Conservation (phyloP, 2,329 filamentous ascomycete species). For the Fusarium anguioides region DNA sequence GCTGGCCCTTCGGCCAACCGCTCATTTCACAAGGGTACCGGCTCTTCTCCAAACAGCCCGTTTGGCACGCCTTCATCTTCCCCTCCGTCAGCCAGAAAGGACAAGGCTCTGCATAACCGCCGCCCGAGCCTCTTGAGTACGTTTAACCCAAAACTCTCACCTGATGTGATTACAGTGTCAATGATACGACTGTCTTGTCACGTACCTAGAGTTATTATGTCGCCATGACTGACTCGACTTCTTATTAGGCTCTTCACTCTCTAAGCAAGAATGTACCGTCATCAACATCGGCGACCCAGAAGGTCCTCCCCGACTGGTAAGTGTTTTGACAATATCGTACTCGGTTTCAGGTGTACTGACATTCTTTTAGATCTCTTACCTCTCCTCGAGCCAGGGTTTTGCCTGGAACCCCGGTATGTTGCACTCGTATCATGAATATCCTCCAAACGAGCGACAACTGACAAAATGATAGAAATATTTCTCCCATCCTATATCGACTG, state of each 20-base stretch:
- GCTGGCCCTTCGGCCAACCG: constrained; percentile 52
- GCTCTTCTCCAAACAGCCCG: constrained; percentile 58
- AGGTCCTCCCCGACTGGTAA: constrained; percentile 76
- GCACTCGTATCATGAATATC: not conserved
- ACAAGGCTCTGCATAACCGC: constrained; percentile 63
- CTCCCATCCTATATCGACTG: constrained; percentile 81
- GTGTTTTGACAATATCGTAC: constrained; percentile 43
- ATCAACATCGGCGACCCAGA: constrained; percentile 82
- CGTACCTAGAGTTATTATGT: constrained; percentile 7
- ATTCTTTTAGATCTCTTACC: constrained; percentile 76
- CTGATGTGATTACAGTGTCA: constrained; percentile 12
- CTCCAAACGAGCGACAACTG: constrained; percentile 6
- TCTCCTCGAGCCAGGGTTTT: constrained; percentile 83
- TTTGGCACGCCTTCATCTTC: constrained; percentile 62
- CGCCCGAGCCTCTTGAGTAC: constrained; percentile 72
- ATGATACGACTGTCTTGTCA: constrained; percentile 28
- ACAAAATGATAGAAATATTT: constrained; percentile 74
- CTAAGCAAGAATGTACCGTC: constrained; percentile 81
- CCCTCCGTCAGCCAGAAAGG: constrained; percentile 63
- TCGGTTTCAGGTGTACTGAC: constrained; percentile 12
- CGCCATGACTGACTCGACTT: constrained; percentile 47
- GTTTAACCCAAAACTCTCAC: constrained; percentile 24
- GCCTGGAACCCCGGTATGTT: constrained; percentile 80
- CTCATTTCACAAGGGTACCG: constrained; percentile 57
- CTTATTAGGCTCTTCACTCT: constrained; percentile 75